Base-by-base conservation (phyloP, 2,329 filamentous ascomycete genomes). In the Polytolypa hystricis region DNA sequence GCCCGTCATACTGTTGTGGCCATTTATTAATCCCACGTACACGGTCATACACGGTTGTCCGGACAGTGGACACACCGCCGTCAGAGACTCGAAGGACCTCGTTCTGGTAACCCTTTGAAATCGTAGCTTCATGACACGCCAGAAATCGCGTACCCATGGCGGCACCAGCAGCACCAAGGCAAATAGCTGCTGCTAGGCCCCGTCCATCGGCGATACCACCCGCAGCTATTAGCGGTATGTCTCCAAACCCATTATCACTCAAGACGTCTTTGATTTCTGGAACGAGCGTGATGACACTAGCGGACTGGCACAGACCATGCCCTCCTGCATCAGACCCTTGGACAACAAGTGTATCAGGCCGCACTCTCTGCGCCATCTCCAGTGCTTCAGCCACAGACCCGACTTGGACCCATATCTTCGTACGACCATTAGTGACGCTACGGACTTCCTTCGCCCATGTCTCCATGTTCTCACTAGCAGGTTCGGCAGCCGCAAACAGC, bases 81-180 rank as follows among this genome's bases (percentile, higher is more conserved):
- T 76, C 72, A 1, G 42, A 55, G 1, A 64, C 65, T 4, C 60
- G 49, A 1, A 75, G 37, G 0, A 74, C 56, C 37, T 68, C 69
- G 3, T 61, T 42, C 43, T 59, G 60, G 44, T 75, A 75, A 0
- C 70, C 71, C 25, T 54, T 53, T 1, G 66, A 49, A 17, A 76
- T 62, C 19, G 55, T 58, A 2, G 67, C 64, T 48, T 75, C 70
- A 0, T 49, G 45, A 3, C 58, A 52, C 1, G 74, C 74, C 0
- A 82, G 64, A 39, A 80, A 77, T 5, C 76, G 65, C 1, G 79
- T 82, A 0, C 79, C 79, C 62, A 83, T 65, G 0, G 66, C 72
- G 0, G 69, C 64, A 0, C 73, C 78, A 0, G 58, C 52, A 1
- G 72, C 70, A 0, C 73, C 72, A 1, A 75, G 57, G 1, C 60